Evolutionary conservation across 2,329 filamentous ascomycete genomes (phyloP), one percentile per base, ranked within the genome.

Genomic region (Pochonia chlamydosporia): DNA sequence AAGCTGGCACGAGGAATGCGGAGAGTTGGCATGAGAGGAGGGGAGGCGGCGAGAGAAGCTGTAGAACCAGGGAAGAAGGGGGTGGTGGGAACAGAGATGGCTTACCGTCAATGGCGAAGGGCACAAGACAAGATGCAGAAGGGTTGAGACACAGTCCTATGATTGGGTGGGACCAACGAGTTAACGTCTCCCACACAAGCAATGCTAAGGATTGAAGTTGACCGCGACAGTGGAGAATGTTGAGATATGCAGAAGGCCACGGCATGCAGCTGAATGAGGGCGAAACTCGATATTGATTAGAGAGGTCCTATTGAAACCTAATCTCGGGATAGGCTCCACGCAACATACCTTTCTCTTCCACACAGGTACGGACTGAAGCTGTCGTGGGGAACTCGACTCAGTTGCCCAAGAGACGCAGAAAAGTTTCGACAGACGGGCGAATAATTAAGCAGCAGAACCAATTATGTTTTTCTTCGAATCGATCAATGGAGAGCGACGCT

Each of bases 101-200:
- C 78, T 78, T 79, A 80, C 76, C 73, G 70, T 69, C 69, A 73
- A 67, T 64, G 65, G 72, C 61, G 56, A 61, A 57, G 56, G 26
- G 41, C 23, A 25, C 28, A 60, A 57, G 56, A 60, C 59, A 54
- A 65, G 63, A 67, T 68, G 64, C 64, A 65, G 66, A 64, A 64
- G 64, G 70, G 65, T 70, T 72, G 69, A 71, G 66, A 70, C 63
- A 72, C 52, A 31, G 56, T 71, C 69, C 71, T 70, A 65, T 70
- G 63, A 65, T 63, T 62, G 63, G 71, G 73, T 43, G 73, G 77
- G 74, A 81, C 74, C 71, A 75, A 78, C 78, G 78, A 81, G 75
- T 69, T 76, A 81, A 81, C 76, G 78, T 79, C 75, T 81, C 77
- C 78, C 74, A 77, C 73, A 61, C 61, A 62, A 65, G 61, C 63